These are phyloP conservation scores for Onygena corvina DNA, from an alignment of 2,329 filamentous ascomycete genomes.

Conservation along the genomic window DNA sequence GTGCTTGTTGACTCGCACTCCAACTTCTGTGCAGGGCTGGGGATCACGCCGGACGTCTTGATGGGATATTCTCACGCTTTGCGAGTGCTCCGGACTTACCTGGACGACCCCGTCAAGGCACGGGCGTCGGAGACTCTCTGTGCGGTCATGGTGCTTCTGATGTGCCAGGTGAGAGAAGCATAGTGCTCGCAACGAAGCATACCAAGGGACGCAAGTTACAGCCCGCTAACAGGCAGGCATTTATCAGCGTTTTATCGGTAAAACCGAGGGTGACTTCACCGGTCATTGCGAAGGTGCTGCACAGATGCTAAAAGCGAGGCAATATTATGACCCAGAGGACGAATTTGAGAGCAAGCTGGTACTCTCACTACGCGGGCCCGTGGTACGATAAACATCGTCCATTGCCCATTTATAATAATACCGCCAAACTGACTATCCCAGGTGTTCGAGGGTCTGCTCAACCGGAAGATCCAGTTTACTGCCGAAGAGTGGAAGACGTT, in stretches of 20 bases:
- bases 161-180: slow-evolving; percentile 21
- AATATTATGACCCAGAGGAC: slow-evolving; percentile 22
- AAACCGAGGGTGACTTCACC: slow-evolving; percentile 13
- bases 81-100: slow-evolving; percentile 19
- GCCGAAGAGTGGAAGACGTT: slow-evolving; percentile 26
- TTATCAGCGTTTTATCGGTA: slow-evolving; percentile 19
- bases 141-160: slow-evolving; percentile 28
- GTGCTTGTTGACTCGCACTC: slow-evolving; percentile 23
- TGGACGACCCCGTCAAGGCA: slow-evolving; percentile 26
- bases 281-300: slow-evolving; percentile 29
- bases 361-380: slow-evolving; percentile 26
- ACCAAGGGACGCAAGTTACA: no score
- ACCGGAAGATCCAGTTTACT: slow-evolving; percentile 24
- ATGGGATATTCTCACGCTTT: slow-evolving; percentile 26
- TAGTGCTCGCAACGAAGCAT: no score
- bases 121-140: slow-evolving; percentile 26
- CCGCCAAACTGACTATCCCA: slow-evolving; percentile 9
- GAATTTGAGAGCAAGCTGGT: slow-evolving; percentile 27
- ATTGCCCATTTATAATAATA: neutral
- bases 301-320: slow-evolving; percentile 27
- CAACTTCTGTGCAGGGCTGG: slow-evolving; percentile 18
- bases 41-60: slow-evolving; percentile 18
- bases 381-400: slow-evolving; percentile 20
- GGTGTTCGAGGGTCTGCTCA: slow-evolving; percentile 29
- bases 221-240: no score